phyloP scores from a whole-genome alignment of 768 basidiomycete genomes.

The Daedaleopsis nitida region DNA sequence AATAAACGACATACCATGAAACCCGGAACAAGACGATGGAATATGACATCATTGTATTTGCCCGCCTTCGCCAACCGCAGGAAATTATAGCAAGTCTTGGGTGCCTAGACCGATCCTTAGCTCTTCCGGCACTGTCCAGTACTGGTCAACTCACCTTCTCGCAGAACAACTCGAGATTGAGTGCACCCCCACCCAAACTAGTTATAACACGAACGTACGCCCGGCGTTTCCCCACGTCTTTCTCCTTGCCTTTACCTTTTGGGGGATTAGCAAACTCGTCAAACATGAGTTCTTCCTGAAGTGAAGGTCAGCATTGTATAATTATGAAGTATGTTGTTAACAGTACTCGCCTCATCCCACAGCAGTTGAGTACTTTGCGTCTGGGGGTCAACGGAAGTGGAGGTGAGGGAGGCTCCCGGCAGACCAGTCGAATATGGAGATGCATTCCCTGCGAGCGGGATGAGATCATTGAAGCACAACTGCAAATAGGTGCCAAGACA shows the following conservation, averaged over 20 bases:
- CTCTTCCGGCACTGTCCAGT: too few relatives aligned
- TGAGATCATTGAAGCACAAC: background rate
- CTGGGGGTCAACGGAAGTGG: slow-evolving; percentile 84
- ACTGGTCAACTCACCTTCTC: slow-evolving; percentile 63
- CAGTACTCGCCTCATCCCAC: slow-evolving; percentile 81
- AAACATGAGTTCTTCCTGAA: slow-evolving; percentile 94
- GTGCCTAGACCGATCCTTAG: slow-evolving; percentile 57
- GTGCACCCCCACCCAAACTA: slow-evolving; percentile 81
- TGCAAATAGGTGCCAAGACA: slow-evolving; percentile 1
- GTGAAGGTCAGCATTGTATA: background rate
- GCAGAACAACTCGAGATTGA: slow-evolving; percentile 84
- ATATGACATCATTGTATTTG: slow-evolving; percentile 87
- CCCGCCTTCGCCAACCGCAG: slow-evolving; percentile 88
- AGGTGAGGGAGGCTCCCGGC: slow-evolving; percentile 91
- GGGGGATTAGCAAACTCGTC: slow-evolving; percentile 82
- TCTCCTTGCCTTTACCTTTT: slow-evolving; percentile 91
- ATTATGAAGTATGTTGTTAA: background rate
- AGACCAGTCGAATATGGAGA: slow-evolving; percentile 91
- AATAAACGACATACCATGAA: slow-evolving; percentile 72
- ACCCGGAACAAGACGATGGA: slow-evolving; percentile 91
- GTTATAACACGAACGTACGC: slow-evolving; percentile 97
- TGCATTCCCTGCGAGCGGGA: slow-evolving; percentile 64
- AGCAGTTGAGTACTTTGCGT: slow-evolving; percentile 73
- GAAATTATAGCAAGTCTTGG: slow-evolving; percentile 99
- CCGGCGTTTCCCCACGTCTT: slow-evolving; percentile 86